Conservation (phyloP, 2,329 filamentous ascomycete genomes). For the Alternaria gaisen region DNA sequence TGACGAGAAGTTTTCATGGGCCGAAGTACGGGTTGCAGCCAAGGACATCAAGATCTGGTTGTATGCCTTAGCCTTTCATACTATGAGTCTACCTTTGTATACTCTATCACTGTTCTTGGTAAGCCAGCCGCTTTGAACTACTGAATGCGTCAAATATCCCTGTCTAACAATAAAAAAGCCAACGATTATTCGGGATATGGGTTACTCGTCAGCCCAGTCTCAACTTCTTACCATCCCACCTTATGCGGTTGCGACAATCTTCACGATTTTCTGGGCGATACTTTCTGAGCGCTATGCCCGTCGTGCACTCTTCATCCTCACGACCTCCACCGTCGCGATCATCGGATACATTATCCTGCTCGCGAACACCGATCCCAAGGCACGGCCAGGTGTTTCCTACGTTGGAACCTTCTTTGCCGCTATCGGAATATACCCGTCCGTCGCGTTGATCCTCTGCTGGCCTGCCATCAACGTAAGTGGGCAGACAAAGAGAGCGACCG, state of each 20-base stretch:
- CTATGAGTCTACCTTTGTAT: constrained; percentile 67
- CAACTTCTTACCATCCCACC: constrained; percentile 59
- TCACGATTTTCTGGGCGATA: constrained; percentile 49
- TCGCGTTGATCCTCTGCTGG: constrained; percentile 57
- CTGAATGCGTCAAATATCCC: no score
- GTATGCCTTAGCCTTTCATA: constrained; percentile 76
- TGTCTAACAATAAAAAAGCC: constrained; percentile 53
- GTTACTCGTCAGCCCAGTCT: constrained; percentile 52
- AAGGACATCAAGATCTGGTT: constrained; percentile 59
- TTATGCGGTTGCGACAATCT: constrained; percentile 51
- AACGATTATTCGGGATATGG: constrained; percentile 60
- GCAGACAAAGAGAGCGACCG: constrained; percentile 62
- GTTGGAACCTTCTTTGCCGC: constrained; percentile 51
- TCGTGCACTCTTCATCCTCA: constrained; percentile 49
- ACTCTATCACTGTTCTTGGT: constrained; percentile 51
- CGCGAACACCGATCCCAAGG: constrained; percentile 41
- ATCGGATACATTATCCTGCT: constrained; percentile 53
- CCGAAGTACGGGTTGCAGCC: constrained; percentile 68
- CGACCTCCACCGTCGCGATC: constrained; percentile 42
- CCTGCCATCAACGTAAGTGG: constrained; percentile 63
- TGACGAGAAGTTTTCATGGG: constrained; percentile 74
- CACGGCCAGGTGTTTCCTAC: constrained; percentile 50
- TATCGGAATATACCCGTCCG: constrained; percentile 51
- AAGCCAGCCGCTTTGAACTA: constrained; percentile 26
- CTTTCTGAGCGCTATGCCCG: constrained; percentile 43